Base-by-base conservation (phyloP, 1,139 yeast species). In the Kluyveromyces sp. region DNA sequence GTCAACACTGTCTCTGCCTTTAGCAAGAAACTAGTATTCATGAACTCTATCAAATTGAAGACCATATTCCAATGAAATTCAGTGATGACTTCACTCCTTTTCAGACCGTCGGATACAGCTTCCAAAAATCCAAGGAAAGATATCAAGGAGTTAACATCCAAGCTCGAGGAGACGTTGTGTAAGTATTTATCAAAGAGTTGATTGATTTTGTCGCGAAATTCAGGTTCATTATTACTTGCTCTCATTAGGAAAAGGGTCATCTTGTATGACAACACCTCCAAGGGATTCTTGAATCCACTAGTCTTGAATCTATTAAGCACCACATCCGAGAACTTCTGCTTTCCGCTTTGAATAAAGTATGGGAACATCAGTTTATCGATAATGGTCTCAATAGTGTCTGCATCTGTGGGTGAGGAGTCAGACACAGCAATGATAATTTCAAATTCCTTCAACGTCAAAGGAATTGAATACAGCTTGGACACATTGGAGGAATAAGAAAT, bases 341-440 rank as follows among this genome's bases (percentile, higher is more conserved):
- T 64, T 1, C 83, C 78, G 15, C 80, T 67, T 46, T 78, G 85
- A 42, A 75, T 54, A 39, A 87, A 70, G 55, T 84, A 85, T 6
- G 71, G 64, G 3, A 75, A 63, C 39, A 88, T 69, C 46, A 80
- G 76, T 20, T 56, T 52, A 11, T 69, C 64, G 29, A 81, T 59
- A 28, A 86, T 63, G 8, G 69, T 58, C 13, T 64, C 60, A 1
- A 84, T 88, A 46, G 80, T 80, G 4, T 58, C 60, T 17, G 63
- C 57, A 41, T 70, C 69, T 46, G 67, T 58, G 9, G 77, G 69
- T 31, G 56, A 57, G 2, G 63, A 51, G 7, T 81, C 71, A 16
- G 86, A 77, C 22, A 87, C 64, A 0, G 95, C 86, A 42, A 80
- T 57, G 45, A 88, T 65, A 4, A 82, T 78, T 56, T 88, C 95